Percentiles rank a stretch among this genome's conserved stretches.
Conservation (phyloP, 2,329 filamentous ascomycete genomes). For the Aspergillus ochraceus region DNA sequence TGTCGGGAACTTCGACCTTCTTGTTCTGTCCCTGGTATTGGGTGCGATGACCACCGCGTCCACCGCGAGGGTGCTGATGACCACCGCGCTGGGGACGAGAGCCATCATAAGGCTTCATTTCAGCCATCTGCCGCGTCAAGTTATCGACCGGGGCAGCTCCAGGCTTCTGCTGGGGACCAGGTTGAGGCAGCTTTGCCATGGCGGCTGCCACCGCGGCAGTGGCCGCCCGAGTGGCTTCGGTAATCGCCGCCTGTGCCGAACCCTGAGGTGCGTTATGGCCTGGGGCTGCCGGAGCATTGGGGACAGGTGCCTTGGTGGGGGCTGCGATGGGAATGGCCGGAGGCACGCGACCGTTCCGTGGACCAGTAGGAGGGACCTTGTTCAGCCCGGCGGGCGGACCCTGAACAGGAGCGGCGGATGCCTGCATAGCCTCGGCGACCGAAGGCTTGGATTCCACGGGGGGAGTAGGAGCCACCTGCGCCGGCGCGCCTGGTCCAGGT, state of each 20-base stretch:
- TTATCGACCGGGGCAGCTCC: constrained; percentile 39
- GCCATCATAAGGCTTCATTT: constrained; percentile 45
- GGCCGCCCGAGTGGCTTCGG: constrained; percentile 51
- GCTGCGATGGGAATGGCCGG: constrained; percentile 49
- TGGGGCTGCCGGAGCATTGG: constrained; percentile 29
- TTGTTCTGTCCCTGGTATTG: constrained; percentile 48
- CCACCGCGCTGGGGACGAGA: constrained; percentile 39
- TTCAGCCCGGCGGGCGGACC: constrained; percentile 20
- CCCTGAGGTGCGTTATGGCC: constrained; percentile 30
- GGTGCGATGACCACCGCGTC: constrained; percentile 47
- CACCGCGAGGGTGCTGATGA: constrained; percentile 44
- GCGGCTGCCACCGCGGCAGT: constrained; percentile 52
- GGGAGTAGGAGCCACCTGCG: constrained; percentile 35
- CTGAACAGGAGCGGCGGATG: constrained; percentile 24
- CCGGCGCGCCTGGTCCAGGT: constrained; percentile 29
- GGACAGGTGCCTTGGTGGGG: constrained; percentile 35
- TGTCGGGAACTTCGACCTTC: constrained; percentile 84
- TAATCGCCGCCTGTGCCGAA: constrained; percentile 39
- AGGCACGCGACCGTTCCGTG: constrained; percentile 44
- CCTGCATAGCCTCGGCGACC: constrained; percentile 38
- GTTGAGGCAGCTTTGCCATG: constrained; percentile 51
- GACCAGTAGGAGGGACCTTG: constrained; percentile 29
- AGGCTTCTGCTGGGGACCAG: constrained; percentile 36
- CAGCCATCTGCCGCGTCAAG: constrained; percentile 46
- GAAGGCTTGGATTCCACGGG: constrained; percentile 41